These are phyloP conservation scores for Crithidia acanthocephali DNA, from an alignment of 208 protist species.

Conservation along the genomic window DNA sequence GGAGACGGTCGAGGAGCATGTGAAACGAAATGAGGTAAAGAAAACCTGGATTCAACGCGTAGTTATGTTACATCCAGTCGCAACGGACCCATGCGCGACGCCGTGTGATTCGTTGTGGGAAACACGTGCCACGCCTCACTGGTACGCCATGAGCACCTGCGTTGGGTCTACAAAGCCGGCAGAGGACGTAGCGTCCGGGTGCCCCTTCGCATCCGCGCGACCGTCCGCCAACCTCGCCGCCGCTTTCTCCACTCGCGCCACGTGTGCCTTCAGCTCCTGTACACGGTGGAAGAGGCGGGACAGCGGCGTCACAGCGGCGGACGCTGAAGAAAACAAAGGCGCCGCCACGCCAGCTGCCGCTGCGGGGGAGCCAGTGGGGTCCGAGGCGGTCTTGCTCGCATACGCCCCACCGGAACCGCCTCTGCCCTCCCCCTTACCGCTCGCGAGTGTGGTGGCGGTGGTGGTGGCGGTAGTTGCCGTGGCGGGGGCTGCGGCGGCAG, in stretches of 20 bases:
- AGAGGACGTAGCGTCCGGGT: neutral
- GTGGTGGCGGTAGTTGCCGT: neutral
- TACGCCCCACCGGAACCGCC: neutral
- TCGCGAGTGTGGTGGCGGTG: neutral
- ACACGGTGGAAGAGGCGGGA: constrained; percentile 34
- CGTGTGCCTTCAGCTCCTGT: constrained; percentile 31
- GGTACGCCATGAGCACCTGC: constrained; percentile 6
- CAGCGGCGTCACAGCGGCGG: constrained; percentile 11
- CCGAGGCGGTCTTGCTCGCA: neutral
- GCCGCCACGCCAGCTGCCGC: neutral
- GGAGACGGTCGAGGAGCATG: too few relatives aligned
- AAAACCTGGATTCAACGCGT: too few relatives aligned
- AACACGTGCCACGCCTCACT: neutral
- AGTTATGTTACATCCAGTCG: too few relatives aligned
- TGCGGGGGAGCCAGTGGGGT: neutral
- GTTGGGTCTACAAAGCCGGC: neutral
- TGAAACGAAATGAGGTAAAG: too few relatives aligned
- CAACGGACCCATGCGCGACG: too few relatives aligned
- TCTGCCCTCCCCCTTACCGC: neutral
- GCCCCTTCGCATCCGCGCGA: neutral
- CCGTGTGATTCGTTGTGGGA: too few relatives aligned
- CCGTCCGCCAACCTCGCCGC: neutral
- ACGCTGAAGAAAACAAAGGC: neutral
- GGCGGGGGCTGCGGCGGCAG: constrained; percentile 7
- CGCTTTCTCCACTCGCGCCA: constrained; percentile 18